Evolutionary conservation across 2,329 filamentous ascomycete species (phyloP).

Genomic region (Hypoxylon sp.): DNA sequence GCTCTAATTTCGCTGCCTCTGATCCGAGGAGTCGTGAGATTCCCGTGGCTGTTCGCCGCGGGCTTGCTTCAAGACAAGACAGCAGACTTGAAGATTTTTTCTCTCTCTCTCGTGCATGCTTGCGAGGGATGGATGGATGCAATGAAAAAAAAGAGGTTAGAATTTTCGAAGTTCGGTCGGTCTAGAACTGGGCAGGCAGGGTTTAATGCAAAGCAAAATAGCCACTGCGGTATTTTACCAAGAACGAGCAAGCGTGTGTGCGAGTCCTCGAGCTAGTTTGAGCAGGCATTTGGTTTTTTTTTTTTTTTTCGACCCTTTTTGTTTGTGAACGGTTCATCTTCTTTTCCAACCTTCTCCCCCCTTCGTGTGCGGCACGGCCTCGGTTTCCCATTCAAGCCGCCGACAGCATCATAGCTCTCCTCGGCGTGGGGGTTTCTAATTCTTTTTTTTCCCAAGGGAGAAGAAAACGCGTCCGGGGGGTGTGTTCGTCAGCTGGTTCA

Average conservation of each 20-base stretch:
- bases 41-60: constrained; percentile 11
- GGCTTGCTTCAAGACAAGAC: constrained; percentile 3
- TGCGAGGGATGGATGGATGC: no score
- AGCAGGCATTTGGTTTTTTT: constrained; percentile 15
- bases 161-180: constrained; percentile 4
- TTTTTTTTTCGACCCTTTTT: constrained; percentile 6
- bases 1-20: constrained; percentile 5
- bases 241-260: constrained; percentile 21
- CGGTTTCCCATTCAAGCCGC: constrained; percentile 38
- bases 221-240: constrained; percentile 38
- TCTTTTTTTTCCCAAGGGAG: constrained; percentile 30
- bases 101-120: no score
- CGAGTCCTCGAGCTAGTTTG: constrained; percentile 20
- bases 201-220: constrained; percentile 34
- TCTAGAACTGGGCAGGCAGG: constrained; percentile 35
- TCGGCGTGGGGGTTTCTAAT: constrained; percentile 31
- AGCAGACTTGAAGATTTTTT: constrained; percentile 16
- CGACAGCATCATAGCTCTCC: constrained; percentile 30
- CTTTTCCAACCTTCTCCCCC: constrained; percentile 9
- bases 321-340: constrained; percentile 2
- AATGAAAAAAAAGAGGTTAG: constrained; percentile 2
- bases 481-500: constrained; percentile 37
- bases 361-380: constrained; percentile 26
- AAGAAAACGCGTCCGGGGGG: constrained; percentile 28
- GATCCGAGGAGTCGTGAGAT: constrained; percentile 14